A percentile compares a stretch with the other conserved stretches of the same genome.
Conservation (phyloP, 305 asterid genomes). For the Fraxinus dipetala region DNA sequence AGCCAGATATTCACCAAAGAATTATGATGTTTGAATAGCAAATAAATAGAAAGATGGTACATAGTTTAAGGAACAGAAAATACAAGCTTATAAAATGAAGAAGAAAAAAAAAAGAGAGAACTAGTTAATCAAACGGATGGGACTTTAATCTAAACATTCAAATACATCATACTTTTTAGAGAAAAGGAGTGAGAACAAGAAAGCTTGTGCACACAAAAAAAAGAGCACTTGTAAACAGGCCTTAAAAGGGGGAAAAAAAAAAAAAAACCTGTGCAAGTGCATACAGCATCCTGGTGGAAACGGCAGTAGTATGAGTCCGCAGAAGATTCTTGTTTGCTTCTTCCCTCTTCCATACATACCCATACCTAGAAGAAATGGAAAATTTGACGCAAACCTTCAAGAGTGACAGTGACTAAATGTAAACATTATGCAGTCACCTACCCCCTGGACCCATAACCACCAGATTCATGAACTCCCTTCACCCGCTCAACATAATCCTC, state of each 20-base stretch:
- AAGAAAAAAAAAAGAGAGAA: background rate
- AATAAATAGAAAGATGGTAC: background rate
- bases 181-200: background rate
- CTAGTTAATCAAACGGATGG: background rate
- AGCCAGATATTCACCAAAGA: background rate
- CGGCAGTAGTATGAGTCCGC: slow-evolving; percentile 98
- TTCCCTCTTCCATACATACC: slow-evolving; percentile 91
- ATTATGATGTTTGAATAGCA: background rate
- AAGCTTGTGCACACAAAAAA: background rate
- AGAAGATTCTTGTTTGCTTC: slow-evolving; percentile 94
- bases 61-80: background rate
- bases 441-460: slow-evolving; percentile 95
- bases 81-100: background rate
- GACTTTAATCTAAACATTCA: background rate
- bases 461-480: slow-evolving; percentile 73
- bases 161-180: background rate
- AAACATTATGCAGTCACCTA: slow-evolving; percentile 33
- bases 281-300: slow-evolving; percentile 91
- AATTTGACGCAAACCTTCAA: slow-evolving; percentile 11
- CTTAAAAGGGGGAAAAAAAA: background rate
- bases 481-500: slow-evolving; percentile 93
- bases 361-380: slow-evolving; percentile 53
- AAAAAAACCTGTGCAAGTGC: slow-evolving; percentile 72
- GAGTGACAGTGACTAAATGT: background rate
- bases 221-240: background rate